A percentile compares a stretch with the other conserved stretches of the same genome.
phyloP scores from a whole-genome alignment of 371 early-diverging fungal species.

The Antonospora locustae region DNA sequence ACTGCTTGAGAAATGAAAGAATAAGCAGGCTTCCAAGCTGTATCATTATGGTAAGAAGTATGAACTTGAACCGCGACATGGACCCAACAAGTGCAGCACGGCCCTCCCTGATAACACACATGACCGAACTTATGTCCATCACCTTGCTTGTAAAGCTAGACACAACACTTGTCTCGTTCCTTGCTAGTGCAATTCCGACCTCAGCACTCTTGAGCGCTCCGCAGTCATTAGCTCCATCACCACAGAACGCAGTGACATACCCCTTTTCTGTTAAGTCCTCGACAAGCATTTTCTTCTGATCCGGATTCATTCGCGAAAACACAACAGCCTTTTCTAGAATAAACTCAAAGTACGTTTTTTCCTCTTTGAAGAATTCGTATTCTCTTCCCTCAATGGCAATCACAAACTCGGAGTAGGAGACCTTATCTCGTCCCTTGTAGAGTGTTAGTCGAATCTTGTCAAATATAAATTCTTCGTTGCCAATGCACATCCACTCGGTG shows the following conservation, averaged over 20 bases:
- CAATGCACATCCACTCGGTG: slow-evolving; percentile 46
- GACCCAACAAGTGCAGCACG: slow-evolving; percentile 86
- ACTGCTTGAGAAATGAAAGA: slow-evolving; percentile 69
- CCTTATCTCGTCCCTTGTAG: slow-evolving; percentile 42
- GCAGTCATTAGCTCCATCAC: slow-evolving; percentile 99
- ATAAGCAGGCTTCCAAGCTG: slow-evolving; percentile 74
- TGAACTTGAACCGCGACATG: slow-evolving; percentile 87
- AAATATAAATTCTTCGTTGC: slow-evolving; percentile 45
- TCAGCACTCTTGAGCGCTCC: slow-evolving; percentile 90
- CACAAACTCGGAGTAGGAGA: slow-evolving; percentile 43
- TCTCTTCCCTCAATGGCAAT: slow-evolving; percentile 50
- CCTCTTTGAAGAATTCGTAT: slow-evolving; percentile 46
- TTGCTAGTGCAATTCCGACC: slow-evolving; percentile 83
- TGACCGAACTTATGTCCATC: slow-evolving; percentile 72
- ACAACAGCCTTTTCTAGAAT: slow-evolving; percentile 54
- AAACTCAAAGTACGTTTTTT: slow-evolving; percentile 20
- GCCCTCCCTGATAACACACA: slow-evolving; percentile 80
- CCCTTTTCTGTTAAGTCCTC: slow-evolving; percentile 32
- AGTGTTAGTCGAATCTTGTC: slow-evolving; percentile 48
- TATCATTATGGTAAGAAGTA: slow-evolving; percentile 73
- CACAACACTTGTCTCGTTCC: slow-evolving; percentile 86
- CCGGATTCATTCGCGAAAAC: slow-evolving; percentile 94
- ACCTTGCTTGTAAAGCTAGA: slow-evolving; percentile 80
- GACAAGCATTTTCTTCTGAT: slow-evolving; percentile 63
- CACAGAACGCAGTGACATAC: slow-evolving; percentile 55